A percentile compares a stretch with the other conserved stretches of the same genome.
Conservation (phyloP, 805 yeast species). For the Teunomyces lycoperdinae region DNA sequence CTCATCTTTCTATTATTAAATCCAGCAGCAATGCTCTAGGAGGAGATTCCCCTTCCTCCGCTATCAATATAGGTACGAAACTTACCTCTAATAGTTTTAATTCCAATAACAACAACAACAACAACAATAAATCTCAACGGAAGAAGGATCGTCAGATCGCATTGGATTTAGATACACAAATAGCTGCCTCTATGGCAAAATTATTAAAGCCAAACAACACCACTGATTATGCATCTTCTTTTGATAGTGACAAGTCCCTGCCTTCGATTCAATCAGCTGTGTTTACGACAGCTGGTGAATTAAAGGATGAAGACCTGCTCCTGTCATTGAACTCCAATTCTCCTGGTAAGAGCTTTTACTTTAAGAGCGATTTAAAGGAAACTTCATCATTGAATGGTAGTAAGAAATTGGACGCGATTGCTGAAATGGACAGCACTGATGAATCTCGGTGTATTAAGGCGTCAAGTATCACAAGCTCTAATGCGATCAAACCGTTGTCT, state of each 20-base stretch:
- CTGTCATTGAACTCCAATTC: slow-evolving; percentile 32
- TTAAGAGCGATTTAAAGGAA: slow-evolving; percentile 6
- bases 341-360: slow-evolving; percentile 11
- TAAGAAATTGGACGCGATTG: slow-evolving; percentile 19
- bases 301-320: slow-evolving; percentile 36
- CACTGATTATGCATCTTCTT: slow-evolving; percentile 24
- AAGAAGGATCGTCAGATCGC: slow-evolving; percentile 4
- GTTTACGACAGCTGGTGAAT: slow-evolving; percentile 29
- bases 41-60: slow-evolving; percentile 10
- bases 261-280: slow-evolving; percentile 31
- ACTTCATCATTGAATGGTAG: not conserved
- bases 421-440: slow-evolving; percentile 16
- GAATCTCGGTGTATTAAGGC: slow-evolving; percentile 4
- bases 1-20: slow-evolving; percentile 17
- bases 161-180: slow-evolving; percentile 36
- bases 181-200: slow-evolving; percentile 46
- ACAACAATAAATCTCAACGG: slow-evolving; percentile 3
- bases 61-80: slow-evolving; percentile 10
- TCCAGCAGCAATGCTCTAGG: slow-evolving; percentile 3
- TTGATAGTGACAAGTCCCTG: slow-evolving; percentile 41
- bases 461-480: slow-evolving; percentile 11
- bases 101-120: slow-evolving; percentile 8
- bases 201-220: slow-evolving; percentile 19
- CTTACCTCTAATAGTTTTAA: slow-evolving; percentile 6
- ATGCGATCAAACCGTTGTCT: slow-evolving; percentile 4